phyloP scores from a whole-genome alignment of 768 basidiomycete genomes.

The Leccinum broughii region DNA sequence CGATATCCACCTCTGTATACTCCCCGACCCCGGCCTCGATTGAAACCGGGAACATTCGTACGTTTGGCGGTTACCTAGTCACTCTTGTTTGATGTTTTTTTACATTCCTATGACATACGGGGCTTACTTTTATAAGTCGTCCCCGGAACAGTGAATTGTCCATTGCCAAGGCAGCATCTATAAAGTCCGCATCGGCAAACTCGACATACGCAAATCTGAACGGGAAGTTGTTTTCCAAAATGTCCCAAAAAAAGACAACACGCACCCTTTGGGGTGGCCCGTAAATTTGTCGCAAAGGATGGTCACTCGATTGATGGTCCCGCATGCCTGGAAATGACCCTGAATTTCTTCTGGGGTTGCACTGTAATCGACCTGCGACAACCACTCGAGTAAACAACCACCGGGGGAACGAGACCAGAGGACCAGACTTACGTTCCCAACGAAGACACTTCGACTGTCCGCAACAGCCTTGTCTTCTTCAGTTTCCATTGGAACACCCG shows the following conservation, averaged over 20 bases:
- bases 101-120: not conserved
- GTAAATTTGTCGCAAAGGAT: slow-evolving; percentile 99
- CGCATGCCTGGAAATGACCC: slow-evolving; percentile 94
- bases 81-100: slow-evolving; percentile 1
- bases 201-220: slow-evolving; percentile 96
- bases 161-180: slow-evolving; percentile 88
- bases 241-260: slow-evolving; percentile 12
- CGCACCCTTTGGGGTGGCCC: slow-evolving; percentile 96
- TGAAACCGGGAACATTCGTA: slow-evolving; percentile 94
- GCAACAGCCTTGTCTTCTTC: slow-evolving; percentile 84
- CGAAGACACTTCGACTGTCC: slow-evolving; percentile 87
- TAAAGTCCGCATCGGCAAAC: slow-evolving; percentile 90
- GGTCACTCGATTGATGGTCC: slow-evolving; percentile 97
- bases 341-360: slow-evolving; percentile 99
- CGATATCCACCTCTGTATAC: slow-evolving; percentile 60
- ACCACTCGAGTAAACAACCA: slow-evolving; percentile 12
- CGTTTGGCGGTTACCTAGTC: slow-evolving; percentile 89
- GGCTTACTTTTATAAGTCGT: slow-evolving; percentile 81
- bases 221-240: slow-evolving; percentile 13
- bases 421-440: slow-evolving; percentile 83
- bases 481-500: slow-evolving; percentile 59
- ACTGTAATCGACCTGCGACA: slow-evolving; percentile 88
- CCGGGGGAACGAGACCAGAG: slow-evolving; percentile 6
- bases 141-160: slow-evolving; percentile 97
- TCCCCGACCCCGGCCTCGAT: slow-evolving; percentile 78